Conservation (phyloP, 2,329 filamentous ascomycete species). For the Scedosporium minutisporum region DNA sequence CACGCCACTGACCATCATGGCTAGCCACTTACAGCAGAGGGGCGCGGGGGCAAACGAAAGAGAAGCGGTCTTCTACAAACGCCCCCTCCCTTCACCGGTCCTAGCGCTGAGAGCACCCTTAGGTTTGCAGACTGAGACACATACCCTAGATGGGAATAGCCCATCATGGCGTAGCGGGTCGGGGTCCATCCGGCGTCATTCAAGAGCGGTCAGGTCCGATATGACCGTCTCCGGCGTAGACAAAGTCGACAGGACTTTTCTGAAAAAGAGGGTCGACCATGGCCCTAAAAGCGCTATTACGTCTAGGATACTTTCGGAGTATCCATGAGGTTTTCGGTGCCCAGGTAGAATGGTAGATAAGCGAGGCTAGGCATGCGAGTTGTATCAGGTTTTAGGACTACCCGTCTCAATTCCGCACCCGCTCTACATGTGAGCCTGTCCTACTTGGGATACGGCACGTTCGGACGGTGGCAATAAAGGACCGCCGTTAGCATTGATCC, state of each 20-base stretch:
- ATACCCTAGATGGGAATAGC: background rate
- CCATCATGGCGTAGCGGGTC: background rate
- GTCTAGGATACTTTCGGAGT: too few species aligned
- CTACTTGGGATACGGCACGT: background rate
- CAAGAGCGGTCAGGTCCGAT: background rate
- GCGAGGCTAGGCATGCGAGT: too few species aligned
- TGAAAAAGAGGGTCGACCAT: background rate
- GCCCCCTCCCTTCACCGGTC: too few species aligned
- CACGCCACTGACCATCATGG: too few species aligned
- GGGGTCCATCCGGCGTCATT: background rate
- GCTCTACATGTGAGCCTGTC: background rate
- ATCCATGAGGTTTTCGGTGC: too few species aligned
- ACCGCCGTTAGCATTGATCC: background rate
- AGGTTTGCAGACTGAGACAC: background rate
- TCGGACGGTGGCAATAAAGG: background rate
- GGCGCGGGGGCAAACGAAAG: too few species aligned
- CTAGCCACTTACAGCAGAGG: too few species aligned
- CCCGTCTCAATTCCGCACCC: background rate
- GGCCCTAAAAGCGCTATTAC: background rate
- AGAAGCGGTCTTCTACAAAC: too few species aligned
- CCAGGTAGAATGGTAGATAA: too few species aligned
- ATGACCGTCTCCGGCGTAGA: background rate
- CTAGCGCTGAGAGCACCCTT: too few species aligned
- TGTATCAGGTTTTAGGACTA: too few species aligned
- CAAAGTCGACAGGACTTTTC: background rate